These are phyloP conservation scores for Antitrichia curtipendula DNA, from an alignment of 225 moss, liverwort and hornwort species.

Conservation along the genomic window DNA sequence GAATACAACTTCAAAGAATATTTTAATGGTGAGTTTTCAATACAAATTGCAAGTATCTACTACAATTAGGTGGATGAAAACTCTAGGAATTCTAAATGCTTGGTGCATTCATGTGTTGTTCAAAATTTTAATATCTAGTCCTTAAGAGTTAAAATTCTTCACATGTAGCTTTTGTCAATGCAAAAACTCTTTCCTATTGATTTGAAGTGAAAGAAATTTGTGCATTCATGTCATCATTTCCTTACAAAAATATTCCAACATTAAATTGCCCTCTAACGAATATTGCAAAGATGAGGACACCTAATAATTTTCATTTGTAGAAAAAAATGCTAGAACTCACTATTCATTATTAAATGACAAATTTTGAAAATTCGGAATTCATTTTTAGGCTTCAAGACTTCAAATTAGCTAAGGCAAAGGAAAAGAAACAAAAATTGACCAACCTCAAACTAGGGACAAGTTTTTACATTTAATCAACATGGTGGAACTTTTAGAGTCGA, in stretches of 20 bases:
- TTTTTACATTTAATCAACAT: neutral
- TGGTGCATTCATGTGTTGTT: too few relatives aligned
- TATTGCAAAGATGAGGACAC: neutral
- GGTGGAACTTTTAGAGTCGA: neutral
- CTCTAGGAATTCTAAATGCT: too few relatives aligned
- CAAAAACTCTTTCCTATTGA: neutral
- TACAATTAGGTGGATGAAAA: too few relatives aligned
- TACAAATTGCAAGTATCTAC: too few relatives aligned
- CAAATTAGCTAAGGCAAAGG: neutral
- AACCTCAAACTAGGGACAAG: neutral
- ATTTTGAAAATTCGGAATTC: neutral
- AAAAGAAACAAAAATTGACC: neutral
- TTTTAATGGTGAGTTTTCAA: neutral
- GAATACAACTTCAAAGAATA: too few relatives aligned
- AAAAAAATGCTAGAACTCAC: rapidly evolving
- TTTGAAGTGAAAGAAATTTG: neutral
- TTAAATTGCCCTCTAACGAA: neutral
- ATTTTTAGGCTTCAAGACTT: neutral
- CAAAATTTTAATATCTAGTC: too few relatives aligned
- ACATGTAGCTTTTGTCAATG: neutral
- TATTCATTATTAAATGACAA: neutral
- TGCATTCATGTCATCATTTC: neutral
- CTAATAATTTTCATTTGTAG: neutral
- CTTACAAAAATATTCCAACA: neutral
- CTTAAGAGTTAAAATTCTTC: too few relatives aligned